A percentile compares a stretch with the other conserved stretches of the same genome.
These are phyloP conservation scores for Ustilago tritici DNA, from an alignment of 1,284 basidiomycete species.

Conservation along the genomic window DNA sequence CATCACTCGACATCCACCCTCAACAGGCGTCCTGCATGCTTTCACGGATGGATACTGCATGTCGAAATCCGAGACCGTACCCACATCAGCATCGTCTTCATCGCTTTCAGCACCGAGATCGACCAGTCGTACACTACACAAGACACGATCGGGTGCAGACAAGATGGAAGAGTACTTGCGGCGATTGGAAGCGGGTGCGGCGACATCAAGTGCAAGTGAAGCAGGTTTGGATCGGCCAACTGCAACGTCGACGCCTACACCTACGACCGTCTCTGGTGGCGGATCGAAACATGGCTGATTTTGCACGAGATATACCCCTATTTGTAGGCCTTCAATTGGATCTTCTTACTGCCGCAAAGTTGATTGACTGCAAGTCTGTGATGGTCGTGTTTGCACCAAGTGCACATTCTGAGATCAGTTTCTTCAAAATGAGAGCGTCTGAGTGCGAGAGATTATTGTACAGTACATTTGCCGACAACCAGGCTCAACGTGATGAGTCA, in stretches of 20 bases:
- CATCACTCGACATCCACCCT: slow-evolving; percentile 18
- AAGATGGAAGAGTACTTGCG: slow-evolving; percentile 51
- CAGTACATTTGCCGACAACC: background rate
- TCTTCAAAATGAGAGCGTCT: background rate
- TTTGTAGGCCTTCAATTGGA: background rate
- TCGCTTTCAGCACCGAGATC: slow-evolving; percentile 11
- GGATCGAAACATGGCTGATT: background rate
- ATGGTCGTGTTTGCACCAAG: background rate
- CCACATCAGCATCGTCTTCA: background rate
- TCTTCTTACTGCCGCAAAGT: background rate
- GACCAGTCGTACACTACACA: slow-evolving; percentile 30
- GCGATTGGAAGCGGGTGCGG: slow-evolving; percentile 20
- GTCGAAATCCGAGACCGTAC: background rate
- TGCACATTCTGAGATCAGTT: background rate
- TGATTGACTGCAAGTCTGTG: background rate
- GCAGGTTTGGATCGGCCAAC: background rate
- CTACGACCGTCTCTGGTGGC: background rate
- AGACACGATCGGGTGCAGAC: slow-evolving; percentile 37
- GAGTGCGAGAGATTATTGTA: background rate
- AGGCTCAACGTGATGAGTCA: too few relatives aligned
- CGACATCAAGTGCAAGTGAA: background rate
- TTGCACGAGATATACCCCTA: background rate
- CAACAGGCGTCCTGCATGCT: slow-evolving; percentile 1
- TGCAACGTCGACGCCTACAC: slow-evolving; percentile 22
- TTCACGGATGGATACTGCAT: background rate